These are phyloP conservation scores for Sporisorium sorghi DNA, from an alignment of 1,284 basidiomycete genomes.

Conservation along the genomic window DNA sequence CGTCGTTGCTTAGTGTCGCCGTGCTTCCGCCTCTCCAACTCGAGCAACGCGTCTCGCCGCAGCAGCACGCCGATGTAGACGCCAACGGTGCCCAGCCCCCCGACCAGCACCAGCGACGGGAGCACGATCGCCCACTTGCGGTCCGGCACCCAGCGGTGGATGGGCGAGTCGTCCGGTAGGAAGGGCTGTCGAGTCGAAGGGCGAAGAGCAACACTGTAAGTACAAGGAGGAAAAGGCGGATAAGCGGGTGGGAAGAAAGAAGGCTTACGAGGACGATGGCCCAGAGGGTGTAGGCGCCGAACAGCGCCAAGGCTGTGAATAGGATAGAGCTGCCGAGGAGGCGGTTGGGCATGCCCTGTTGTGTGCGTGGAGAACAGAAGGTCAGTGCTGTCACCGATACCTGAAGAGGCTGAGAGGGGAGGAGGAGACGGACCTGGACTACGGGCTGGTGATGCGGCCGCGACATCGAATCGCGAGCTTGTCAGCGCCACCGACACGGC, in stretches of 20 bases:
- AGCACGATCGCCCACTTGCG: constrained; percentile 34
- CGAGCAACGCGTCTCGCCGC: constrained; percentile 18
- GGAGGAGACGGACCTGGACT: constrained; percentile 8
- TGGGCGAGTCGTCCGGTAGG: constrained; percentile 30
- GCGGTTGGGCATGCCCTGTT: constrained; percentile 22
- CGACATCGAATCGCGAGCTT: constrained; percentile 5
- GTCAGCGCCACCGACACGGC: too few relatives aligned
- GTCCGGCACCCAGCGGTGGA: constrained; percentile 26
- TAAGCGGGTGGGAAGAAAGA: background rate
- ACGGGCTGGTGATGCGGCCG: background rate
- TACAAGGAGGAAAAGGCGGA: too few relatives aligned
- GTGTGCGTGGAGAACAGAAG: too few relatives aligned
- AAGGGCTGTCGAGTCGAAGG: constrained; percentile 26
- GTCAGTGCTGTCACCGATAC: background rate
- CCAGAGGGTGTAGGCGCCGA: constrained; percentile 34
- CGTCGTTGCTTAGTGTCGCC: background rate
- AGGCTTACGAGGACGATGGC: constrained; percentile 37
- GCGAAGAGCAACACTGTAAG: too few relatives aligned
- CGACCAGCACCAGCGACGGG: constrained; percentile 31
- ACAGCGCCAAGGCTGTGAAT: constrained; percentile 15
- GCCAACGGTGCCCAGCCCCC: constrained; percentile 34
- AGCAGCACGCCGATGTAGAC: constrained; percentile 30
- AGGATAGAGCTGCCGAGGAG: constrained; percentile 28
- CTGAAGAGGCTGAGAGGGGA: too few relatives aligned
- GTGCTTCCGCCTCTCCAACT: constrained; percentile 2